These are phyloP conservation scores for Epichloe bromicola DNA, from an alignment of 2,329 filamentous ascomycete genomes.

Conservation along the genomic window DNA sequence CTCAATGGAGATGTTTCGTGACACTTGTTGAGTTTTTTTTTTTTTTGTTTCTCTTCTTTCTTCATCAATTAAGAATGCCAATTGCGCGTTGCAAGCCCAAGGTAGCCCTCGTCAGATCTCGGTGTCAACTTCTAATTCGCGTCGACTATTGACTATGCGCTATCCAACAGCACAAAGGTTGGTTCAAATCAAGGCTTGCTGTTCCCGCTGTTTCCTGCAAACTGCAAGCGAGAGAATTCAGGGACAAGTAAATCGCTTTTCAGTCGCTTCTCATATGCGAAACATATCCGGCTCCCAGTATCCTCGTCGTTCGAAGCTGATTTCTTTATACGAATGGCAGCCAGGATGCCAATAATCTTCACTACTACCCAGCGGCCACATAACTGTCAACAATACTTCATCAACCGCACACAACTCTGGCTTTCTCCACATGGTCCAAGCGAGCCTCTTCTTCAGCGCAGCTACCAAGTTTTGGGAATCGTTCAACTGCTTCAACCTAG, in stretches of 20 bases:
- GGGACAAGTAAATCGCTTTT: not conserved
- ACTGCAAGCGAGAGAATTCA: too few relatives aligned
- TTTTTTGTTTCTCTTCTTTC: not conserved
- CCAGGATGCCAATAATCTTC: slow-evolving; percentile 36
- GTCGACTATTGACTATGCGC: too few relatives aligned
- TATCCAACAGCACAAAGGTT: too few relatives aligned
- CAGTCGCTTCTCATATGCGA: not conserved
- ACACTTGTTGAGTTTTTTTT: not conserved
- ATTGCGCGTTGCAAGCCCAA: too few relatives aligned
- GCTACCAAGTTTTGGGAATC: not conserved
- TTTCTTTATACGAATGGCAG: slow-evolving; percentile 17
- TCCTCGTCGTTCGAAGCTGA: slow-evolving; percentile 6
- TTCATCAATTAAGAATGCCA: too few relatives aligned
- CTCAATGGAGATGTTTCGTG: not conserved
- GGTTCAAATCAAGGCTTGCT: not conserved
- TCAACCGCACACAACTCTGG: slow-evolving; percentile 38
- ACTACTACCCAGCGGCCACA: slow-evolving; percentile 45
- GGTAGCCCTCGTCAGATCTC: too few relatives aligned
- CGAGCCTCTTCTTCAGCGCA: slow-evolving; percentile 33
- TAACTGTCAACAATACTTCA: slow-evolving; percentile 48
- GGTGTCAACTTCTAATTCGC: too few relatives aligned
- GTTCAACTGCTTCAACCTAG: not conserved
- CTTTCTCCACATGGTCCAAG: slow-evolving; percentile 48
- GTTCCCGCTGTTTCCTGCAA: not conserved
- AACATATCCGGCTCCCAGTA: slow-evolving; percentile 13